Base-by-base conservation (phyloP, 2,329 filamentous ascomycete genomes). In the Trichocomaceae sp. region DNA sequence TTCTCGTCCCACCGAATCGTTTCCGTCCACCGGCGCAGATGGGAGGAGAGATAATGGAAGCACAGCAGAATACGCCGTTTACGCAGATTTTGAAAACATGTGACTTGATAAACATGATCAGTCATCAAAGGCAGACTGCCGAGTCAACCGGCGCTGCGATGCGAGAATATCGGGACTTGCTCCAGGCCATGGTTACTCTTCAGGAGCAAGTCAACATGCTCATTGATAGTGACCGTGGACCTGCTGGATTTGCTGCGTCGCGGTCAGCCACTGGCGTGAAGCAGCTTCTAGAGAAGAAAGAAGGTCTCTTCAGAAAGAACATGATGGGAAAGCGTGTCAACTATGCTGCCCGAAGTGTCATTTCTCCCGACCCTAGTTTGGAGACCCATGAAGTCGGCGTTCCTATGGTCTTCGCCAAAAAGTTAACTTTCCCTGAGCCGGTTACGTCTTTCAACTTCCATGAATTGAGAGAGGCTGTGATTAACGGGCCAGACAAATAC, bases 291-390 rank as follows among this genome's bases (percentile, higher is more conserved):
- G 93, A 99, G 74, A 99, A 99, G 79, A 99, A 99, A 74, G 95
- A 99, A 68, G 93, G 93, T 61, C 79, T 99, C 29, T 99, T 99
- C 78, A 82, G 93, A 64, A 97, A 96, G 78, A 96, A 99, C 73
- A 97, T 99, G 93, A 99, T 99, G 93, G 93, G 93, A 58, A 99
- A 99, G 79, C 90, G 93, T 77, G 93, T 99, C 75, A 97, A 99
- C 72, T 97, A 93, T 69, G 93, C 93, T 49, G 93, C 93, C 37
- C 87, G 93, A 70, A 95, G 88, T 80, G 93, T 99, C 69, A 99
- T 99, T 63, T 97, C 92, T 9, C 93, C 93, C 0, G 93, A 99
- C 68, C 93, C 93, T 2, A 99, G 97, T 67, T 96, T 99, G 65
- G 93, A 99, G 72, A 97, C 93, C 17, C 97, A 96, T 70, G 93